Evolutionary conservation across 1,284 basidiomycete species (phyloP), one percentile per base, ranked within the genome.

Genomic region (Ceratobasidium sp.): DNA sequence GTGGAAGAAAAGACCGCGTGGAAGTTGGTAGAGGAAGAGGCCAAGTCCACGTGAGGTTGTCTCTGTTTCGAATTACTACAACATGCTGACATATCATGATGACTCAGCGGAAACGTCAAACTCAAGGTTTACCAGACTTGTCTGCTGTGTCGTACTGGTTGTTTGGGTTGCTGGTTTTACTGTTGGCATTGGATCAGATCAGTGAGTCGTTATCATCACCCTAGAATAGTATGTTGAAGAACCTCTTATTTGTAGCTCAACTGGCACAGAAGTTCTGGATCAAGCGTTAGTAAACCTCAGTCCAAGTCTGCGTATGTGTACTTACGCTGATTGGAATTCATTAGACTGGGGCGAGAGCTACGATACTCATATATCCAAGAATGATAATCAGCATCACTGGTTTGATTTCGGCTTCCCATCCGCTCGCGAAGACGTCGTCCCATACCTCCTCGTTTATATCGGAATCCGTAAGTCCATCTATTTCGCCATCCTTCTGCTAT

Each of bases 271-370:
- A 75, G 27, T 59, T 75, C 41, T 75, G 74, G 74, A 69, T 75
- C 19, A 62, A 63, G 50, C 44, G 74, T 75, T 19, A 48, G 74
- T 65, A 41, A n/a, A n/a, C 36, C 11, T 41, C 11, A 41, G n/a
- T n/a, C n/a, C 36, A 41, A 41, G 4, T 4, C 11, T 41, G 11
- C 36, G 36, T 11, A 41, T 41, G 11, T 11, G 11, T 41, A 11
- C 36, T 41, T 5, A 41, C 11, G 11, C 36, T 41, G 11, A 41
- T 41, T 11, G 36, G 36, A 41, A 11, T 11, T 41, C 36, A 41
- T 41, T 27, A 75, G 74, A 53, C 17, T 75, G 65, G 74, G 44
- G 74, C n/a, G 74, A 75, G 45, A 71, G 54, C 24, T 75, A 75
- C 29, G 22, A 59, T 4, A 4, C 36, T 11, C 4, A 41, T 4